A percentile compares a stretch with the other conserved stretches of the same genome.
Conservation (phyloP, 169 alveolate species). For the Plasmodium knowlesi region DNA sequence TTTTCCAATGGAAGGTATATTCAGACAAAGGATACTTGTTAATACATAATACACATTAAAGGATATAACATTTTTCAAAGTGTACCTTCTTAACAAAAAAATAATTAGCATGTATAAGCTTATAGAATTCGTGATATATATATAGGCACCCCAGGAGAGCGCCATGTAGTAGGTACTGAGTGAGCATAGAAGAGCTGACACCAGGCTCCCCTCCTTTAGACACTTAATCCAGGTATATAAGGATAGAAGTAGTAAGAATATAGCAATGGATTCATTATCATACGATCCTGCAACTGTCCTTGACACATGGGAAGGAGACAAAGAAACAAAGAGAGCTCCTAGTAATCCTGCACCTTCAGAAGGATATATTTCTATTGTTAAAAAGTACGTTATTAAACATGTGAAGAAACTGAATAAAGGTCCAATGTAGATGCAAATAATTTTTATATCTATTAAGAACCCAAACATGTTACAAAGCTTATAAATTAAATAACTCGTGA, state of each 20-base stretch:
- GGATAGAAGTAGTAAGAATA: conserved; percentile 94
- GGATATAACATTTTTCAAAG: conserved; percentile 90
- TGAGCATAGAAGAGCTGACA: conserved; percentile 84
- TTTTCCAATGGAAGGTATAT: conserved; percentile 95
- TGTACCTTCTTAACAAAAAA: conserved; percentile 90
- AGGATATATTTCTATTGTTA: conserved; percentile 87
- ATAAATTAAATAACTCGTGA: conserved; percentile 91
- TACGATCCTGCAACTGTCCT: conserved; percentile 95
- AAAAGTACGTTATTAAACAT: conserved; percentile 93
- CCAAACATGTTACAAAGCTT: conserved; percentile 80
- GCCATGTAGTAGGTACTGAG: conserved; percentile 93
- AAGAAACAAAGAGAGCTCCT: conserved; percentile 96
- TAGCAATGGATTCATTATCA: conserved; percentile 99
- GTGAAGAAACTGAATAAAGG: conserved; percentile 96
- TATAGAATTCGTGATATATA: conserved; percentile 95
- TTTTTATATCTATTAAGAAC: conserved; percentile 93
- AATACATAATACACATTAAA: conserved; percentile 94
- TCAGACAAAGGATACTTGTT: conserved; percentile 95
- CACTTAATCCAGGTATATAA: conserved; percentile 95
- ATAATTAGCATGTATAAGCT: conserved; percentile 94
- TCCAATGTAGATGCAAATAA: conserved; percentile 97
- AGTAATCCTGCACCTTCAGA: conserved; percentile 94
- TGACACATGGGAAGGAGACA: conserved; percentile 97
- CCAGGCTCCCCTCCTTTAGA: conserved; percentile 92
- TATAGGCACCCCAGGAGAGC: conserved; percentile 99